A percentile compares a stretch with the other conserved stretches of the same genome.
phyloP scores from a whole-genome alignment of 2,329 filamentous ascomycete species.

The Penicillium thymicola region DNA sequence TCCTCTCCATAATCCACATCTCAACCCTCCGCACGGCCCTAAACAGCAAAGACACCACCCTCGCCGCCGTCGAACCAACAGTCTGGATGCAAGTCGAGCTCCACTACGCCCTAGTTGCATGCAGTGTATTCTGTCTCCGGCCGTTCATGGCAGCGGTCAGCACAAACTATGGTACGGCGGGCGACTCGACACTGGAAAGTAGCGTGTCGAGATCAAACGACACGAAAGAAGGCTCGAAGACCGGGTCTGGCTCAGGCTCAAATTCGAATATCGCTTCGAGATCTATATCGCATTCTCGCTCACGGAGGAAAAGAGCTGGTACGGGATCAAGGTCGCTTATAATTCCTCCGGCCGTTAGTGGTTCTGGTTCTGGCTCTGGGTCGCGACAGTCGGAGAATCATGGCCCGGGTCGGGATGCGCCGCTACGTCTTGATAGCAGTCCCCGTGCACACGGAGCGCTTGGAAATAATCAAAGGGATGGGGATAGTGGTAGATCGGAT shows the following conservation, averaged over 20 bases:
- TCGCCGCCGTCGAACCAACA: slow-evolving; percentile 32
- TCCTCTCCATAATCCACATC: slow-evolving; percentile 38
- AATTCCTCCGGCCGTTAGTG: neutral
- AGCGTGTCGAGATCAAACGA: slow-evolving; percentile 18
- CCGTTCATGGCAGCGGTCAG: slow-evolving; percentile 39
- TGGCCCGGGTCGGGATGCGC: neutral
- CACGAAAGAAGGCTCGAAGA: slow-evolving; percentile 20
- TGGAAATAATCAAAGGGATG: neutral
- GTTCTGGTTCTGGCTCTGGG: neutral
- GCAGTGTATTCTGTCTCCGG: slow-evolving; percentile 37
- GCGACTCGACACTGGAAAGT: slow-evolving; percentile 29
- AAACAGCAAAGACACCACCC: slow-evolving; percentile 34
- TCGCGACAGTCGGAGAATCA: neutral
- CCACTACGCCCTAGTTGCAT: slow-evolving; percentile 36
- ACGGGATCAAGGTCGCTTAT: neutral
- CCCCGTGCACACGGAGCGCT: neutral
- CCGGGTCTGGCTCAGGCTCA: slow-evolving; percentile 8
- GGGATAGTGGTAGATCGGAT: neutral
- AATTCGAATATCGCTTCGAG: slow-evolving; percentile 11
- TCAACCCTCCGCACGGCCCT: slow-evolving; percentile 29
- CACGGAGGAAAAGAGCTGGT: neutral
- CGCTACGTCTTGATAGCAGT: neutral
- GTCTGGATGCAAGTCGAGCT: slow-evolving; percentile 39
- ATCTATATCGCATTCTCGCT: neutral
- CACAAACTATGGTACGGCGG: slow-evolving; percentile 36